Conservation (phyloP, 805 yeast species). For the Candida jianshihensis region DNA sequence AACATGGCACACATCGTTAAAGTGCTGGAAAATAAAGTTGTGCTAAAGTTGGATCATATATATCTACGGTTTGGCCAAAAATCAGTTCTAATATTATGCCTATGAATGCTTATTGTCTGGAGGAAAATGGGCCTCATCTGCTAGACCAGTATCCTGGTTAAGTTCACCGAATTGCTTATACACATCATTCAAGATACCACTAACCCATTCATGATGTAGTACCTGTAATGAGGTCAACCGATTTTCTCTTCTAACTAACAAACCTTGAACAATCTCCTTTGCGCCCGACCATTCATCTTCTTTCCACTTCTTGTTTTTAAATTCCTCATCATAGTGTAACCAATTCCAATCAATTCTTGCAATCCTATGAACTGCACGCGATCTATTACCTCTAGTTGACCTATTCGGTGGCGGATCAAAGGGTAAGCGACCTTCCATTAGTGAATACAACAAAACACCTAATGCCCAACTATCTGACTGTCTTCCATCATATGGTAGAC, state of each 20-base stretch:
- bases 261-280: constrained; percentile 41
- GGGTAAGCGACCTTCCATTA: constrained; percentile 83
- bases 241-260: constrained; percentile 42
- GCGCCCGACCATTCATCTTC: constrained; percentile 37
- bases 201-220: constrained; percentile 29
- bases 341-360: constrained; percentile 93
- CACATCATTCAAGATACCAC: constrained; percentile 7
- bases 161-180: background rate
- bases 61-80: no score
- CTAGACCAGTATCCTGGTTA: no score
- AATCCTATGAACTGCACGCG: constrained; percentile 77
- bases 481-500: constrained; percentile 85
- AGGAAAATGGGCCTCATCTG: no score
- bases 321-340: constrained; percentile 41
- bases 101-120: no score
- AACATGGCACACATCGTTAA: no score
- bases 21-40: no score
- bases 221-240: constrained; percentile 32
- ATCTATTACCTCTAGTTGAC: constrained; percentile 35
- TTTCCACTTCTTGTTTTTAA: constrained; percentile 12
- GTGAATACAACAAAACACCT: constrained; percentile 83
- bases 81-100: no score
- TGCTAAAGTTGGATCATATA: no score
- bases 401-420: constrained; percentile 76
- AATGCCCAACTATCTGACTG: constrained; percentile 92